These are phyloP conservation scores for Aquilaria sinensis DNA, from an alignment of 345 rosid genomes.

Conservation along the genomic window DNA sequence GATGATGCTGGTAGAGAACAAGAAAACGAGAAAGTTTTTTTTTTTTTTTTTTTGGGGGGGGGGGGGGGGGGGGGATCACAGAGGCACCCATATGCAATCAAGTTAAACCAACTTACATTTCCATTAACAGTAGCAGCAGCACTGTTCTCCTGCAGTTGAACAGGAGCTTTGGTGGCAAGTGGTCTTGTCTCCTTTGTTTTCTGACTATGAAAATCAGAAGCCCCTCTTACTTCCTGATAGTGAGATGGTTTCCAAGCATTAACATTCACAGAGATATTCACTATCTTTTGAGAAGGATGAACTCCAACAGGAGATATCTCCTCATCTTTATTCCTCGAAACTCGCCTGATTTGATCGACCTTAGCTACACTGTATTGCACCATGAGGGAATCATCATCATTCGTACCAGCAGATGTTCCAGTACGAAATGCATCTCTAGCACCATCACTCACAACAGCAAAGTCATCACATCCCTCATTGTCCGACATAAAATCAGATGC, in stretches of 20 bases:
- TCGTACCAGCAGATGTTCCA: constrained; percentile 33
- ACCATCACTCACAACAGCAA: constrained; percentile 19
- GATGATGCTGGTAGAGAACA: constrained; percentile 1
- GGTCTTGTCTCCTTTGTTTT: constrained; percentile 32
- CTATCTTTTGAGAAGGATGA: constrained; percentile 33
- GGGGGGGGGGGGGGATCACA: too few relatives aligned
- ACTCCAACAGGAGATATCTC: constrained; percentile 28
- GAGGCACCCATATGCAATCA: constrained; percentile 6
- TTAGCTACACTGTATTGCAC: constrained; percentile 32
- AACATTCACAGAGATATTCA: constrained; percentile 37
- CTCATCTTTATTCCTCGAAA: constrained; percentile 21
- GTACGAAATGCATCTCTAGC: constrained; percentile 23
- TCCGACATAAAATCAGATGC: constrained; percentile 35
- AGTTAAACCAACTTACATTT: constrained; percentile 44
- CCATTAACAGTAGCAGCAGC: constrained; percentile 38
- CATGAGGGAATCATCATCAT: constrained; percentile 32
- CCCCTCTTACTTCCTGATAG: constrained; percentile 36
- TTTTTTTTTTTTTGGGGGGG: too few relatives aligned
- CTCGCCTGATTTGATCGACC: constrained; percentile 29
- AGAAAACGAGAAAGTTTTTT: background rate
- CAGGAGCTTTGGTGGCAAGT: constrained; percentile 27
- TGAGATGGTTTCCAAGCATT: constrained; percentile 48
- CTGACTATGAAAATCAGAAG: constrained; percentile 30
- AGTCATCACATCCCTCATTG: constrained; percentile 42
- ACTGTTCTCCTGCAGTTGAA: constrained; percentile 31